These are phyloP conservation scores for Zopfia rhizophila DNA, from an alignment of 2,329 filamentous ascomycete species.

Conservation along the genomic window DNA sequence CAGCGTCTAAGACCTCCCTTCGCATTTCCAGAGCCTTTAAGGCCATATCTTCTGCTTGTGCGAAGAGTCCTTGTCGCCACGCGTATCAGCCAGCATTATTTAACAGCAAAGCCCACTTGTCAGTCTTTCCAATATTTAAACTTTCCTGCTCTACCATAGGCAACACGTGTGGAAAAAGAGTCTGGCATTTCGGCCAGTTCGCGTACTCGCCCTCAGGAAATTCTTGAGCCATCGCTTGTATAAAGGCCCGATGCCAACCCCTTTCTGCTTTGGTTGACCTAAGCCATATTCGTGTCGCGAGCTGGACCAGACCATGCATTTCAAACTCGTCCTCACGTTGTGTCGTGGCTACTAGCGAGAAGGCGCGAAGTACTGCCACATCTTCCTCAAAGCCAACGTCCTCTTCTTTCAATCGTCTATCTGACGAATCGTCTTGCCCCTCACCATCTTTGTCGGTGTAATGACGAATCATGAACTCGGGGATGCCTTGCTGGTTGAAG, in stretches of 20 bases:
- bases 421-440: slow-evolving; percentile 20
- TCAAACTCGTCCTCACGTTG: slow-evolving; percentile 38
- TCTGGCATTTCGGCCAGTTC: slow-evolving; percentile 41
- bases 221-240: slow-evolving; percentile 30
- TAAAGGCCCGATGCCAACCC: slow-evolving; percentile 34
- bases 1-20: slow-evolving; percentile 4
- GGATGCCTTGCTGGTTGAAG: neutral
- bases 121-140: no score
- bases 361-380: slow-evolving; percentile 45
- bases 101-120: slow-evolving; percentile 3
- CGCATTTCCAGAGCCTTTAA: slow-evolving; percentile 6
- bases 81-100: slow-evolving; percentile 9
- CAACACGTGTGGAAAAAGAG: slow-evolving; percentile 40
- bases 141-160: neutral
- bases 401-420: no score
- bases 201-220: slow-evolving; percentile 34
- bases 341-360: slow-evolving; percentile 43
- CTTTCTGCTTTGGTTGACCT: slow-evolving; percentile 24
- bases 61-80: slow-evolving; percentile 6
- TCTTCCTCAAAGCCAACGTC: slow-evolving; percentile 27
- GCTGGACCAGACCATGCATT: slow-evolving; percentile 56
- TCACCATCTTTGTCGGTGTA: slow-evolving; percentile 1
- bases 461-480: neutral
- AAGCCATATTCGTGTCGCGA: slow-evolving; percentile 22
- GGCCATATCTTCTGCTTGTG: slow-evolving; percentile 5